These are phyloP conservation scores for Microcera coccophila DNA, from an alignment of 2,329 filamentous ascomycete genomes.

Conservation along the genomic window DNA sequence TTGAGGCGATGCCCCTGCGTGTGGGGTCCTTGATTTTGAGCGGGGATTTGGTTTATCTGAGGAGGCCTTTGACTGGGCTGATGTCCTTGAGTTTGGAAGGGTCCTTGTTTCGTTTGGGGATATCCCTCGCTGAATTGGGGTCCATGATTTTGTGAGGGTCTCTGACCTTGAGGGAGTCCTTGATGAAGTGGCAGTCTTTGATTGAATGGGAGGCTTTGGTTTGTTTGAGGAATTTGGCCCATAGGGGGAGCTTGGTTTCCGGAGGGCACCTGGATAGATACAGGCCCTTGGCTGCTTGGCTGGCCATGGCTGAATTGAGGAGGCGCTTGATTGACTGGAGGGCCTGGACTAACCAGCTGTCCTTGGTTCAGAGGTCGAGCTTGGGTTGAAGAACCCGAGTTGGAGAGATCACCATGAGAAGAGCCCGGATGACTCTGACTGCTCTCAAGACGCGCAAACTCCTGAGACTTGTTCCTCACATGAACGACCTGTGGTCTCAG, in stretches of 20 bases:
- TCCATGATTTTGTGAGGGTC: not conserved
- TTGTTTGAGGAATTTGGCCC: not conserved
- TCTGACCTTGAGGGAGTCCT: not conserved
- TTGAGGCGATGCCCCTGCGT: too few relatives aligned
- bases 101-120: too few relatives aligned
- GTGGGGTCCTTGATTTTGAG: not conserved
- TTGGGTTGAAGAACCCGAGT: too few relatives aligned
- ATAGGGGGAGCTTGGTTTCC: not conserved
- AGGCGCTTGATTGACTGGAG: not conserved
- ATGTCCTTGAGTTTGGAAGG: too few relatives aligned
- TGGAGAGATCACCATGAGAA: not conserved
- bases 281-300: not conserved
- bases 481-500: conserved; percentile 24
- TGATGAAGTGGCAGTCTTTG: not conserved
- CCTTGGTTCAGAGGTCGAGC: not conserved
- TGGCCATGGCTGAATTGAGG: not conserved
- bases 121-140: too few relatives aligned
- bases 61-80: too few relatives aligned
- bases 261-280: not conserved
- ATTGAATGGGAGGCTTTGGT: not conserved
- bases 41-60: too few relatives aligned
- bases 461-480: conserved; percentile 18
- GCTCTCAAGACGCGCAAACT: conserved; percentile 1
- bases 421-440: not conserved
- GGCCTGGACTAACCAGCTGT: not conserved